Evolutionary conservation across 2,329 filamentous ascomycete species (phyloP).

Genomic region (Dactylellina drechsleri): DNA sequence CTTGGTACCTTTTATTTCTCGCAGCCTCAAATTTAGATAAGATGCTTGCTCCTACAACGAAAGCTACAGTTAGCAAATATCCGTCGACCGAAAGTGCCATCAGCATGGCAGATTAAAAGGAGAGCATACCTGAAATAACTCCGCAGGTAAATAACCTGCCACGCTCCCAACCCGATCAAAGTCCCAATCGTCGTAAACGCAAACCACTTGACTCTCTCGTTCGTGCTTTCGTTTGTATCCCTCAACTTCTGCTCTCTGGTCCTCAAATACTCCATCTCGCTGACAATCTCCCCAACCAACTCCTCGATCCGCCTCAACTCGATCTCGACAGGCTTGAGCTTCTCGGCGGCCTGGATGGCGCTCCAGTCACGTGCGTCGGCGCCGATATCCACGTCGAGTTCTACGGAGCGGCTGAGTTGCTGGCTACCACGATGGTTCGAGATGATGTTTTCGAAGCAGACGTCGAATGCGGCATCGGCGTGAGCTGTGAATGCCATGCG

Average conservation of each 20-base stretch:
- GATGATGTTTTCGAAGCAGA: conserved; percentile 91
- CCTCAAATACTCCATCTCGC: conserved; percentile 96
- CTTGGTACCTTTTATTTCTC: conserved; percentile 5
- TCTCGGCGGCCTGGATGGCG: conserved; percentile 93
- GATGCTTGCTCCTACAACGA: conserved; percentile 71
- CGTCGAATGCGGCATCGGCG: conserved; percentile 90
- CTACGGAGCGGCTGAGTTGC: conserved; percentile 61
- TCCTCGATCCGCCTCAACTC: conserved; percentile 94
- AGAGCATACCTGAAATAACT: conserved; percentile 85
- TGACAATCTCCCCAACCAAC: conserved; percentile 84
- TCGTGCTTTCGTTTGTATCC: conserved; percentile 99
- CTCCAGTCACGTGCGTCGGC: conserved; percentile 98
- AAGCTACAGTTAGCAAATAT: not conserved
- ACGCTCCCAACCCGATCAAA: conserved; percentile 85
- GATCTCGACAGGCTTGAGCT: conserved; percentile 95
- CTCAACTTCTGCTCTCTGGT: conserved; percentile 89
- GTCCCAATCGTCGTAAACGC: conserved; percentile 92
- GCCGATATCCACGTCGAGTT: conserved; percentile 95
- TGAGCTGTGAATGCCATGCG: conserved; percentile 94
- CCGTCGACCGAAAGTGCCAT: too few relatives aligned
- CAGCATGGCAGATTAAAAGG: not conserved
- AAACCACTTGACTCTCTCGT: conserved; percentile 98
- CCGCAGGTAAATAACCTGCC: conserved; percentile 97
- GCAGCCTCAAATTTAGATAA: conserved; percentile 66
- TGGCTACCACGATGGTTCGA: conserved; percentile 53